Percentiles rank a stretch among this genome's conserved stretches.
Evolutionary conservation across 495 filamentous ascomycete genomes (phyloP).

Genomic region (Penicillium cataractarum): DNA sequence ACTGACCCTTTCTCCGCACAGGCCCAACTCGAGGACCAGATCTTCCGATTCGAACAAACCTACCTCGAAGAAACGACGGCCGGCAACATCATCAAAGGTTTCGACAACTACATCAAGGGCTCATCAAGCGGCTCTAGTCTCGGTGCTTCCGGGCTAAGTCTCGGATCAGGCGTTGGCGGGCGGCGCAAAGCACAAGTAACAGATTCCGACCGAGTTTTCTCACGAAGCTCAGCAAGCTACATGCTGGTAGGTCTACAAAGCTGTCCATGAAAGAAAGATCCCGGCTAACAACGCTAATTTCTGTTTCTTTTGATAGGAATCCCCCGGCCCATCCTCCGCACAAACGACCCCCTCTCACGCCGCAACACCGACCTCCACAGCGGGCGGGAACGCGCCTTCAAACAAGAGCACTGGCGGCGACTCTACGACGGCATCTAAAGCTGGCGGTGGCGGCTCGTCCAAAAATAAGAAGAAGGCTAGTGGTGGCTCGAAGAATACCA

Average conservation of each 20-base stretch:
- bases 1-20: slow-evolving; percentile 23
- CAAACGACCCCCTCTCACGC: slow-evolving; percentile 56
- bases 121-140: slow-evolving; percentile 47
- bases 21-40: slow-evolving; percentile 77
- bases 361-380: slow-evolving; percentile 50
- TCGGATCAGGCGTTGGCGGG: slow-evolving; percentile 42
- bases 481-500: slow-evolving; percentile 36
- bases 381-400: slow-evolving; percentile 35
- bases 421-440: slow-evolving; percentile 24
- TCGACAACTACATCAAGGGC: slow-evolving; percentile 97
- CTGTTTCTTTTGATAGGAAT: slow-evolving; percentile 38
- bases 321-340: slow-evolving; percentile 50
- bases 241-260: slow-evolving; percentile 48
- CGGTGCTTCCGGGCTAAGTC: slow-evolving; percentile 44
- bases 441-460: slow-evolving; percentile 29
- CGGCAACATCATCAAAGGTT: slow-evolving; percentile 96
- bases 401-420: slow-evolving; percentile 36
- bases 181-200: slow-evolving; percentile 53
- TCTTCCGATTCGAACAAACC: slow-evolving; percentile 77
- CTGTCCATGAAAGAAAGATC: too few relatives aligned
- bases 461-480: slow-evolving; percentile 52
- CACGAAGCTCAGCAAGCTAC: slow-evolving; percentile 53
- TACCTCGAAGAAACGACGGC: slow-evolving; percentile 89
- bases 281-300: background rate
- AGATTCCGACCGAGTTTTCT: slow-evolving; percentile 56